phyloP scores from a whole-genome alignment of 73 alveolate species.

The Effrenium voratum region DNA sequence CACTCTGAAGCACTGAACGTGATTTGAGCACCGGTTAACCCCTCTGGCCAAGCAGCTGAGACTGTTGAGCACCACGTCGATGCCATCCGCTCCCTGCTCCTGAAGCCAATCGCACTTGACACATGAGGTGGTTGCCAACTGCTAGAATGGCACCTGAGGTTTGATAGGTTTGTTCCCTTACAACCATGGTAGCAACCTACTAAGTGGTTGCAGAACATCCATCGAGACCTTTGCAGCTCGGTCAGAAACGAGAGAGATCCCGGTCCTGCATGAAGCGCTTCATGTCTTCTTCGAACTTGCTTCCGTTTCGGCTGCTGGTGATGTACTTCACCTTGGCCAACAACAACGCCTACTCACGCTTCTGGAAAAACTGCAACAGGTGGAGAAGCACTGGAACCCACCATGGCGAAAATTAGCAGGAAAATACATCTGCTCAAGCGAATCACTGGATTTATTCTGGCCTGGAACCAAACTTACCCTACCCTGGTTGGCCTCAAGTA shows the following conservation, averaged over 20 bases:
- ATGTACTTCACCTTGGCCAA: conserved; percentile 44
- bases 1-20: too few species aligned
- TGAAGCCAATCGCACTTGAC: not conserved
- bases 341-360: not conserved
- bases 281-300: conserved; percentile 76
- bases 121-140: not conserved
- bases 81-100: conserved; percentile 80
- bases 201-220: too few species aligned
- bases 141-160: not conserved
- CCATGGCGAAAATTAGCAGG: too few species aligned
- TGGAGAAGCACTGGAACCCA: too few species aligned
- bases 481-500: too few species aligned
- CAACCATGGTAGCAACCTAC: not conserved
- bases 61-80: conserved; percentile 92
- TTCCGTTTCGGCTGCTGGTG: conserved; percentile 90
- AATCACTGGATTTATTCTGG: too few species aligned
- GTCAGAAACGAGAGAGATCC: not conserved
- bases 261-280: conserved; percentile 45
- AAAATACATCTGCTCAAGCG: too few species aligned
- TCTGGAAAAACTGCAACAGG: not conserved
- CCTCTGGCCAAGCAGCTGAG: conserved; percentile 2
- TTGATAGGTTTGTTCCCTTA: not conserved
- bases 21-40: too few species aligned
- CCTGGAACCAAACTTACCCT: too few species aligned
- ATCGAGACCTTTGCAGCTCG: not conserved